Conservation (phyloP, 768 basidiomycete species). For the Russula compacta region DNA sequence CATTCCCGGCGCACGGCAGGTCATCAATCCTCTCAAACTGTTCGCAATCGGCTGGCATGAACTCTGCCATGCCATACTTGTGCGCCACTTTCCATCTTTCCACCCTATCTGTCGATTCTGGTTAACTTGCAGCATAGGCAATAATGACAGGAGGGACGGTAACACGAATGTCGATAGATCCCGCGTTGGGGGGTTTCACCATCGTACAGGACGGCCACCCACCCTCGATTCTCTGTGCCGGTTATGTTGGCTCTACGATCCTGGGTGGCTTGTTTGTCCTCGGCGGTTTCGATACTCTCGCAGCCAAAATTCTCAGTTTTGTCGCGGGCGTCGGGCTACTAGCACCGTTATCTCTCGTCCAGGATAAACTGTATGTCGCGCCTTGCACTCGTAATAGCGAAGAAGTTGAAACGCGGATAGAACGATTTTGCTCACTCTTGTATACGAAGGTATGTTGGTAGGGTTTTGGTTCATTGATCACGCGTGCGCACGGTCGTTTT, state of each 20-base stretch:
- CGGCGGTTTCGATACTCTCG: conserved; percentile 80
- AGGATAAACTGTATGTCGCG: conserved; percentile 74
- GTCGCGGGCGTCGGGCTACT: conserved; percentile 80
- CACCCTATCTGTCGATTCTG: neutral
- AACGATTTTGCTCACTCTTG: conserved; percentile 72
- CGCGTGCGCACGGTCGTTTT: conserved; percentile 43
- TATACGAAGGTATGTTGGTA: conserved; percentile 79
- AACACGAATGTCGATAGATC: conserved; percentile 75
- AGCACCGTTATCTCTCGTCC: conserved; percentile 76
- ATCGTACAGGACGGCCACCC: conserved; percentile 72
- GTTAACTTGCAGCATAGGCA: conserved; percentile 37
- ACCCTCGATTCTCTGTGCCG: conserved; percentile 61
- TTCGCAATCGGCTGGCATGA: conserved; percentile 89
- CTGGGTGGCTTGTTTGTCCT: conserved; percentile 78
- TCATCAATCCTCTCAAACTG: conserved; percentile 79
- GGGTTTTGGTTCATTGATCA: conserved; percentile 96
- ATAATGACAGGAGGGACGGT: conserved; percentile 74
- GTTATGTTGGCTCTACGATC: conserved; percentile 76
- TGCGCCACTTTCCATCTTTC: conserved; percentile 30
- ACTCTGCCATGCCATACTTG: conserved; percentile 71
- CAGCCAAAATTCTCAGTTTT: conserved; percentile 89
- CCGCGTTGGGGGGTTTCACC: conserved; percentile 67
- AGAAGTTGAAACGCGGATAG: conserved; percentile 31
- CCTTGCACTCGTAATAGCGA: neutral
- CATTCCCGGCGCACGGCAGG: conserved; percentile 66